These are phyloP conservation scores for Collybia sp. DNA, from an alignment of 768 basidiomycete genomes.

Conservation along the genomic window DNA sequence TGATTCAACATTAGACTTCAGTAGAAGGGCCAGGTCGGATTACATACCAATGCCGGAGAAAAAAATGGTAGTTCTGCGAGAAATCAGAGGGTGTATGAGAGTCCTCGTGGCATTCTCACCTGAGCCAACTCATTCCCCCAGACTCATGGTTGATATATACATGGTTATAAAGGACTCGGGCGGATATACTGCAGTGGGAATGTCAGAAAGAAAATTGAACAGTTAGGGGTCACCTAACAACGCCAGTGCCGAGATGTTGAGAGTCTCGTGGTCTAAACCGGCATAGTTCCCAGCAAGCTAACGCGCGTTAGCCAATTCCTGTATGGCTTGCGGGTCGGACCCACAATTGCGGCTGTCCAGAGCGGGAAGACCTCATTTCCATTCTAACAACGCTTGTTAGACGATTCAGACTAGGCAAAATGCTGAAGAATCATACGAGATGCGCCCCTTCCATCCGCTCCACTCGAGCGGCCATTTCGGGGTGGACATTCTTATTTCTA, in stretches of 20 bases:
- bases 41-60: too few relatives aligned
- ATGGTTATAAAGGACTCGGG: conserved; percentile 22
- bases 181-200: conserved; percentile 13
- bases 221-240: conserved; percentile 14
- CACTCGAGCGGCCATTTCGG: conserved; percentile 12
- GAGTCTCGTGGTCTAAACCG: conserved; percentile 10
- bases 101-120: too few relatives aligned
- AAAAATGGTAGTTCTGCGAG: too few relatives aligned
- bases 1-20: too few relatives aligned
- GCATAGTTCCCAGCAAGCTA: conserved; percentile 4
- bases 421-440: conserved; percentile 7
- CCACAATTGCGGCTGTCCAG: conserved; percentile 18
- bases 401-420: not conserved
- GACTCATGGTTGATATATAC: conserved; percentile 22
- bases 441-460: conserved; percentile 17
- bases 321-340: too few relatives aligned
- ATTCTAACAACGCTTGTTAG: conserved; percentile 13
- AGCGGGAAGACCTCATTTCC: conserved; percentile 23
- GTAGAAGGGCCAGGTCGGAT: too few relatives aligned
- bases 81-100: too few relatives aligned
- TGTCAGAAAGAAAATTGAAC: not conserved
- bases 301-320: too few relatives aligned
- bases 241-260: conserved; percentile 22
- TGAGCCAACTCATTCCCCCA: too few relatives aligned
- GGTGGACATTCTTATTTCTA: conserved; percentile 8